Evolutionary conservation across 495 filamentous ascomycete species (phyloP).

Genomic region (Daldinia vernicosa): DNA sequence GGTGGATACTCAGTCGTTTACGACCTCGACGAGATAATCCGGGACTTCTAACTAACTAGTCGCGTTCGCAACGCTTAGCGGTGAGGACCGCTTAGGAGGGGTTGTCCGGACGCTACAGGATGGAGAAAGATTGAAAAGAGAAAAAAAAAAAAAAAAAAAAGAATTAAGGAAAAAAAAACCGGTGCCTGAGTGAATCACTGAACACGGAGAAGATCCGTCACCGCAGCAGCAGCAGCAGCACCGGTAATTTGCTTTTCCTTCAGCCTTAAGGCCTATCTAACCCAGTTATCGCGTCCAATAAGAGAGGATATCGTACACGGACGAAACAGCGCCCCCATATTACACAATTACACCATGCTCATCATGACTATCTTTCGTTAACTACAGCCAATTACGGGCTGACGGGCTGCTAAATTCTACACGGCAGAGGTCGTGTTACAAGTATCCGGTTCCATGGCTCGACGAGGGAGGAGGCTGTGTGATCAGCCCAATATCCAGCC

Average conservation of each 20-base stretch:
- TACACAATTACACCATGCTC: conserved; percentile 11
- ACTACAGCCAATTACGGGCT: too few relatives aligned
- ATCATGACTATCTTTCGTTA: neutral
- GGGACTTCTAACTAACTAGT: neutral
- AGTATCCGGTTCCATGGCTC: conserved; percentile 20
- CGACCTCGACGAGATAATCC: neutral
- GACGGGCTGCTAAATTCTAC: too few relatives aligned
- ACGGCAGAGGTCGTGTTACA: conserved; percentile 4
- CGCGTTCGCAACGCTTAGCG: neutral
- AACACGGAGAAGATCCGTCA: conserved; percentile 1
- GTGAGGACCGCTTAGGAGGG: neutral
- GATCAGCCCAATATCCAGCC: conserved; percentile 6
- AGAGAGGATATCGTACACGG: conserved; percentile 2
- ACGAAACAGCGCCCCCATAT: conserved; percentile 16
- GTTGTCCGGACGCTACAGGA: neutral
- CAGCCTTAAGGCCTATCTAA: conserved; percentile 8
- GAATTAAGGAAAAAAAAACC: conserved; percentile 5
- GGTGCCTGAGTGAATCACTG: neutral
- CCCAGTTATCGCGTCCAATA: conserved; percentile 5
- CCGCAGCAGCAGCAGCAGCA: too few relatives aligned
- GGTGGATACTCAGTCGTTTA: neutral
- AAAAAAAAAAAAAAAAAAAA: conserved; percentile 2
- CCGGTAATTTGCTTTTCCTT: conserved; percentile 26
- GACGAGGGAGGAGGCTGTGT: conserved; percentile 20
- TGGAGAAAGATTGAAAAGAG: neutral